Evolutionary conservation across 306 rosid species (phyloP), one percentile per base, ranked within the genome.

Genomic region (Urtica urens): DNA sequence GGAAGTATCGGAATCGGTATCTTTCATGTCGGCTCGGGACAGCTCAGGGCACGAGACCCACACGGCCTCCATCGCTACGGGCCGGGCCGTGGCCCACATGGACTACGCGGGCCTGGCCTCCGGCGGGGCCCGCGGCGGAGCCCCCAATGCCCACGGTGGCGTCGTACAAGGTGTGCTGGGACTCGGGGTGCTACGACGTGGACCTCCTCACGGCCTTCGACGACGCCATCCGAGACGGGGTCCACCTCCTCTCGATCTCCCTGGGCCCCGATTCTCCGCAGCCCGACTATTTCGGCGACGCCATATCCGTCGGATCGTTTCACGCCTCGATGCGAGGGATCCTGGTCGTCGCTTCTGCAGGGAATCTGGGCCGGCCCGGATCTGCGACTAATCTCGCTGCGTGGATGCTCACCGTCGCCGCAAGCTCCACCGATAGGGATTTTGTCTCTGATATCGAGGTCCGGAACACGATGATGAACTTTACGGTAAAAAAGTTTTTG

Each of bases 11-110:
- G n/a, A n/a, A n/a, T 58, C 73, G 43, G 71, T 76, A 59, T 59
- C 87, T 54, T 83, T 79, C 70, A 71, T 63, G 38, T 83, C 87
- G 13, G 76, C 94, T 6, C 76, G 94, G 72, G 94, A 83, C 57
- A 76, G 87, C 63, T 49, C 79, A 1, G 94, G 94, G 21, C 94
- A 83, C 58, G 94, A 87, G 16, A 83, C 87, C 66, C 94, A 83
- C 60, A 79, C 94, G 27, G 65, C 84, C 45, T 83, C 94, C 31
- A 83, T 71, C 26, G 87, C 87, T n/a, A 74, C 78, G 0, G 87
- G 94, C 10, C 78, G 84, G 46, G 35, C 71, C 35, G 84, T 83
- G 55, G 33, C 48, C 40, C 60, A 76, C 68, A 73, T 76, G 94
- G 79, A 68, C 62, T 83, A 79, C 28, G 71, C 14, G 58, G 87